Evolutionary conservation across 768 basidiomycete species (phyloP), one percentile per base, ranked within the genome.

Genomic region (Tulasnella sp.): DNA sequence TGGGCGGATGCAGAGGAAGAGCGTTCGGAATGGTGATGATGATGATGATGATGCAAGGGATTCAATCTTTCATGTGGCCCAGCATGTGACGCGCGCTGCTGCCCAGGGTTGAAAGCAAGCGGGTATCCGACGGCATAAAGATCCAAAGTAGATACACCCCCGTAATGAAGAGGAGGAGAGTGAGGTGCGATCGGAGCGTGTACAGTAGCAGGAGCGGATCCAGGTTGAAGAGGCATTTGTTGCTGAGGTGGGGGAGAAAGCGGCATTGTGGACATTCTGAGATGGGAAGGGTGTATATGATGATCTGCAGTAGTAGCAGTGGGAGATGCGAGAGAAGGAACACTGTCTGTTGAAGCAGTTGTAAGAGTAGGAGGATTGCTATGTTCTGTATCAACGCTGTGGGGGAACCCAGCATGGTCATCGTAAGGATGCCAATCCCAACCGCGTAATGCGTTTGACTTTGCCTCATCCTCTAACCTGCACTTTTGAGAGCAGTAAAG

Each of bases 401-500:
- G 20, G 29, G 13, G 44, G 44, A 25, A 45, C 29, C 20, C 27
- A 31, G 12, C 28, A 31, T 32, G 44, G 44, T 5, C 29, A 20
- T 16, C 44, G 44, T 19, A 20, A 25, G n/a, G 3, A 27, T 13
- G 40, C 40, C n/a, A n/a, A n/a, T n/a, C n/a, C n/a, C n/a, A n/a
- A n/a, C n/a, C n/a, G n/a, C n/a, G n/a, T n/a, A n/a, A n/a, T n/a
- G 39, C 27, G n/a, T 5, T n/a, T 16, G 20, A 27, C 15, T 10
- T 27, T 3, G 48, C 48, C n/a, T 37, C 35, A 27, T 88, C 85
- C 34, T 67, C 66, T 35, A 78, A 63, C 54, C 75, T 71, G 62
- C 85, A 89, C 59, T 80, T 74, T 56, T 84, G 81, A 1, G 84
- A 87, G 66, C 85, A 89, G 67, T 89, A 88, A 53, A 88, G 73